Percentiles rank a stretch among this genome's conserved stretches.
Evolutionary conservation across 768 basidiomycete species (phyloP).

Genomic region (Rhodocollybia butyracea): DNA sequence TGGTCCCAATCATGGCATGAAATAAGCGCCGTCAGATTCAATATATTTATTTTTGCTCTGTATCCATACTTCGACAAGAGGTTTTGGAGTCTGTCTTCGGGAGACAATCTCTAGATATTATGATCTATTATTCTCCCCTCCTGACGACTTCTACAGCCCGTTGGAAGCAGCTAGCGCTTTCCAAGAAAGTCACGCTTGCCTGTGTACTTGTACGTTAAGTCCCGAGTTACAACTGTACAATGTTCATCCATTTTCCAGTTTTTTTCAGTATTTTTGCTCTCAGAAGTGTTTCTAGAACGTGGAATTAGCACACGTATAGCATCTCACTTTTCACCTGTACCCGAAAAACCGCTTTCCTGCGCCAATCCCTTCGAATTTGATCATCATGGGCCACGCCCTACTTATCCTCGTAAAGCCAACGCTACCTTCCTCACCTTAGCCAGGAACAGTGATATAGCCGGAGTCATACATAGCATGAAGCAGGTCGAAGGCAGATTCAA

Average conservation of each 20-base stretch:
- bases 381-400: background rate
- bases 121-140: background rate
- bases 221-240: background rate
- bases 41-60: too few species aligned
- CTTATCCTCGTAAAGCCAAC: conserved; percentile 1
- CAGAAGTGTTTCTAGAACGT: background rate
- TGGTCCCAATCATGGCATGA: background rate
- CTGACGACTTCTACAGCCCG: background rate
- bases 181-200: background rate
- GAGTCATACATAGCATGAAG: conserved; percentile 3
- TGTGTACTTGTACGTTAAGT: background rate
- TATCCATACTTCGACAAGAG: too few species aligned
- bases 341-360: background rate
- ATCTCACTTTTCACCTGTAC: background rate
- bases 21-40: background rate
- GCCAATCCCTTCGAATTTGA: background rate
- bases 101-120: too few species aligned
- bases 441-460: background rate
- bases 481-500: conserved; percentile 3
- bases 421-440: conserved; percentile 3
- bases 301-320: background rate
- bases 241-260: background rate
- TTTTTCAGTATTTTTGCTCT: background rate
- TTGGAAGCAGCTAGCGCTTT: background rate
- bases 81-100: too few species aligned